A percentile compares a stretch with the other conserved stretches of the same genome.
These are phyloP conservation scores for Talaromyces albobiverticillius DNA, from an alignment of 2,329 filamentous ascomycete species.

Conservation along the genomic window DNA sequence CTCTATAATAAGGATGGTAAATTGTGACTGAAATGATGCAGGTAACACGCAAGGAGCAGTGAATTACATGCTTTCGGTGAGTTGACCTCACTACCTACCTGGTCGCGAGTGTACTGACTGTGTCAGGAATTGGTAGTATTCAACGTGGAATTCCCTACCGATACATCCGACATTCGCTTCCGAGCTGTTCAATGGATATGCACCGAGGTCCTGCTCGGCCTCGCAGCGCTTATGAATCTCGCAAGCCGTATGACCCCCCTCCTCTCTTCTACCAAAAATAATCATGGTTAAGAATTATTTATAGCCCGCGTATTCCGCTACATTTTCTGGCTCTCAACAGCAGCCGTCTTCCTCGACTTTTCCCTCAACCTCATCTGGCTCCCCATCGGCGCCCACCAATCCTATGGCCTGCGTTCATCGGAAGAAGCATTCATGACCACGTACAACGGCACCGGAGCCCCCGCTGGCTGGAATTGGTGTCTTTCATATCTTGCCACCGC, in stretches of 20 bases:
- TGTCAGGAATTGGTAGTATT: slow-evolving; percentile 57
- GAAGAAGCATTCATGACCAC: slow-evolving; percentile 60
- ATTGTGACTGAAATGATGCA: too few relatives aligned
- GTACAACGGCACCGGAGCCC: slow-evolving; percentile 56
- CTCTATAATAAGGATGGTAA: too few relatives aligned
- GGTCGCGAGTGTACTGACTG: not conserved
- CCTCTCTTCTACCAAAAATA: too few relatives aligned
- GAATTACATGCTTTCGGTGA: slow-evolving; percentile 53
- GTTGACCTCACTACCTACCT: slow-evolving; percentile 20
- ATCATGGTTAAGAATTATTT: too few relatives aligned
- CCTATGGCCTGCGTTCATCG: slow-evolving; percentile 57
- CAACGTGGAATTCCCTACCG: slow-evolving; percentile 53
- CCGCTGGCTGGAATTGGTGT: slow-evolving; percentile 62
- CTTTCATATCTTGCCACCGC: slow-evolving; percentile 60
- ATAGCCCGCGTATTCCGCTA: slow-evolving; percentile 47
- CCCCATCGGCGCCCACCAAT: slow-evolving; percentile 55
- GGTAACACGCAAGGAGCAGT: slow-evolving; percentile 49
- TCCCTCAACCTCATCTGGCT: slow-evolving; percentile 60
- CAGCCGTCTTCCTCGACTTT: slow-evolving; percentile 56
- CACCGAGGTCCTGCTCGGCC: slow-evolving; percentile 50
- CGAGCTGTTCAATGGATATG: slow-evolving; percentile 61
- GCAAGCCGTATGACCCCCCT: slow-evolving; percentile 51
- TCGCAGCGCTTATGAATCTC: slow-evolving; percentile 50
- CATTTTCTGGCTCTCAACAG: slow-evolving; percentile 52
- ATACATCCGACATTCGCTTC: slow-evolving; percentile 53